Evolutionary conservation across 257 asterid genomes (phyloP), one percentile per base, ranked within the genome.

Genomic region (Schizonepeta tenuifolia): DNA sequence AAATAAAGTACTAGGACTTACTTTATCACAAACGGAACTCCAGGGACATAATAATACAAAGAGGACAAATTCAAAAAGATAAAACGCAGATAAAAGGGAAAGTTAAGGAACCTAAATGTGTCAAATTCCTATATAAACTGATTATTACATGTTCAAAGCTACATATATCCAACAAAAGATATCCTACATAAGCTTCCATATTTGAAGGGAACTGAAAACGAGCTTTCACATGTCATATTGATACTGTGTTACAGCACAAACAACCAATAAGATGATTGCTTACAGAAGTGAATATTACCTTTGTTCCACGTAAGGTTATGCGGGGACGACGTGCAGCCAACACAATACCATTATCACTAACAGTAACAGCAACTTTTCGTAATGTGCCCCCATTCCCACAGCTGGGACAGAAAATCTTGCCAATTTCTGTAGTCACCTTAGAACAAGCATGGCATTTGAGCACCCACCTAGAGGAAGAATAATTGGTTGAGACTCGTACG

Each of bases 381-480:
- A 95, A 89, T 53, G 99, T 95, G 55, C 99, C 99, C 2, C 99
- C 99, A 58, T 92, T 95, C 44, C 99, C 99, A 88, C 98, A 92
- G 6, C 83, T 79, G 49, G 99, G 99, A 51, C 99, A 92, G 89
- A 95, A 95, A 65, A 95, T 85, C 80, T 86, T 84, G 51, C 90
- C 92, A 69, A 83, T 87, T 71, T 90, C 99, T n/a, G 96, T 95
- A 36, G 99, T 92, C 75, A 95, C 97, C 85, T 92, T 95, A 81
- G 67, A 82, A 84, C 99, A 95, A 71, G 99, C 99, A 77, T 95
- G 99, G 84, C 99, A 95, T 75, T 86, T 90, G 75, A 92, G 90
- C 75, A 95, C 97, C 99, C 98, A 95, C 88, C 98, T 95, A 59
- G 22, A 72, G 58, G n/a, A 58, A 58, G 22, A 60, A 57, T 24